Base-by-base conservation (phyloP, 1,284 basidiomycete species). In the Papiliotrema fonsecae region DNA sequence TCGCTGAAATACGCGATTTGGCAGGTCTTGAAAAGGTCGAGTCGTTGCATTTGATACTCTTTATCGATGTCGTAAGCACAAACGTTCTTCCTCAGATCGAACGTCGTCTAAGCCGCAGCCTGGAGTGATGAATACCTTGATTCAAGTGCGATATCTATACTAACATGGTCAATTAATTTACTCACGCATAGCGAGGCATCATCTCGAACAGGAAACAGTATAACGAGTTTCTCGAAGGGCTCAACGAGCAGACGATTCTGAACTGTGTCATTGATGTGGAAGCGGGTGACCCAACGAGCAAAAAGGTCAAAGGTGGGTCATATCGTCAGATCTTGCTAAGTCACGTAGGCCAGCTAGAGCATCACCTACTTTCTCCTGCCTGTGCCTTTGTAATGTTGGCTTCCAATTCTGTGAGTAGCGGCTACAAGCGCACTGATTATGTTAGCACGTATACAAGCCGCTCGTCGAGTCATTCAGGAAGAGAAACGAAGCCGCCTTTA, bases 201-300 rank as follows among this genome's bases (percentile, higher is more conserved):
- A 45, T 58, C 34, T 35, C 47, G 32, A 27, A 50, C 18, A 35
- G 47, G 10, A 30, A 22, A 4, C 42, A 52, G 16, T 50, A 65
- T n/a, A 51, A 57, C 11, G 50, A 55, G 21, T 65, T 69, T 47
- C 46, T 59, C 19, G 61, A 62, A 22, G 60, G 61, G 2, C 49
- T 56, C 32, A 47, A 40, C 13, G 34, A 38, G 1, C 14, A 28
- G 3, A 42, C 42, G 55, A 86, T 85, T n/a, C 65, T 88, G 41
- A 83, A 86, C 42, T 80, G 84, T 1, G 78, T 89, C 26, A 78
- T 86, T 16, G 88, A 87, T 0, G 87, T 85, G 67, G 47, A 44
- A 14, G 53, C 49, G 4, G 41, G 25, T 4, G 26, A 3, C 27
- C 28, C 18, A 6, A 32, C 32, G 24, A 18, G 4, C 9, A 9